Conservation (phyloP, 2,329 filamentous ascomycete species). For the Nectriaceae sp. region DNA sequence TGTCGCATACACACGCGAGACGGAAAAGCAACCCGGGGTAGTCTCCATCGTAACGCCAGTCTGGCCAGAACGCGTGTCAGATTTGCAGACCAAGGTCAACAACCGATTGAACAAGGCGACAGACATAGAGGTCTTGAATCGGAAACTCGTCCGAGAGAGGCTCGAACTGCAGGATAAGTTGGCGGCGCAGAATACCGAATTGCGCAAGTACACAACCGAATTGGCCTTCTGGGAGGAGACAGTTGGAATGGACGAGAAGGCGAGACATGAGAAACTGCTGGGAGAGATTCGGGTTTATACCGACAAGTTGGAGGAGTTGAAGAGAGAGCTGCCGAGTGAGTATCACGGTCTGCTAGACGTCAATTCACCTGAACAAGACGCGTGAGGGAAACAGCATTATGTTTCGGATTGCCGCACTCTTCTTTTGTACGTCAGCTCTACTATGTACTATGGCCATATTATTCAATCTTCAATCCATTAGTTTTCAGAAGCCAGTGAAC, state of each 20-base stretch:
- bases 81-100: constrained; percentile 28
- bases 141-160: constrained; percentile 22
- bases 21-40: constrained; percentile 46
- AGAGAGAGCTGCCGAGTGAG: constrained; percentile 10
- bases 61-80: constrained; percentile 36
- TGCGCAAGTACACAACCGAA: constrained; percentile 17
- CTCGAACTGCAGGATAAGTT: constrained; percentile 19
- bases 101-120: constrained; percentile 22
- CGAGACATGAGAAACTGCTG: constrained; percentile 8
- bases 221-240: constrained; percentile 22
- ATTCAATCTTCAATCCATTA: background rate
- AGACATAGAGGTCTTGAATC: constrained; percentile 17
- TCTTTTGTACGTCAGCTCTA: background rate
- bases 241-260: background rate
- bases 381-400: no score
- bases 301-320: constrained; percentile 18
- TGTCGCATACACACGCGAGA: constrained; percentile 43
- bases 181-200: constrained; percentile 19
- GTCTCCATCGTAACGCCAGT: constrained; percentile 32
- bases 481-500: no score
- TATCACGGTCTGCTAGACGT: constrained; percentile 7
- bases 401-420: no score
- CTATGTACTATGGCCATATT: background rate
- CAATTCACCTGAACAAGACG: no score
- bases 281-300: constrained; percentile 8